Percentiles rank a stretch among this genome's conserved stretches.
phyloP scores from a whole-genome alignment of 2,329 filamentous ascomycete genomes.

The Xylaria sp. region DNA sequence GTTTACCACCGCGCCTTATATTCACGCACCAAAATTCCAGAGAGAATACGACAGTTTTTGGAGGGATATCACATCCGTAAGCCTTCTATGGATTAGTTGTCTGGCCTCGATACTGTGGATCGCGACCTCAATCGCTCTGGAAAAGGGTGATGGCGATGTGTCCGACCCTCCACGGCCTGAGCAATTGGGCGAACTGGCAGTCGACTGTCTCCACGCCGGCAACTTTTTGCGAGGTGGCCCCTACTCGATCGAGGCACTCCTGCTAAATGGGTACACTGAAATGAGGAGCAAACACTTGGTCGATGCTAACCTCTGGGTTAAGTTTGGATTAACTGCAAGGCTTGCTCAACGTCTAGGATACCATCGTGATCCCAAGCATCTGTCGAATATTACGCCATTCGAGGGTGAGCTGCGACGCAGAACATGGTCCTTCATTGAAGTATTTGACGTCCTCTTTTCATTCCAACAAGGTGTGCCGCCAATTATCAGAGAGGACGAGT shows the following conservation, averaged over 20 bases:
- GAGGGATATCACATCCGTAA: slow-evolving; percentile 52
- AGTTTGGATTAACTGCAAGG: slow-evolving; percentile 58
- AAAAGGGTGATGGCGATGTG: slow-evolving; percentile 46
- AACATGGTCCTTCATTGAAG: slow-evolving; percentile 59
- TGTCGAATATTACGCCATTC: slow-evolving; percentile 58
- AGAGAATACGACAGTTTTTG: slow-evolving; percentile 61
- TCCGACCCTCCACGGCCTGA: slow-evolving; percentile 45
- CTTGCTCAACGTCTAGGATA: slow-evolving; percentile 64
- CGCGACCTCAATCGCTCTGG: slow-evolving; percentile 52
- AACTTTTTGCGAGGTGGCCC: slow-evolving; percentile 58
- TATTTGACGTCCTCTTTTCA: slow-evolving; percentile 60
- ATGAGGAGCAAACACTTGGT: slow-evolving; percentile 55
- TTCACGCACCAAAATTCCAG: slow-evolving; percentile 57
- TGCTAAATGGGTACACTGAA: slow-evolving; percentile 58
- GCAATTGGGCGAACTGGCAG: slow-evolving; percentile 52
- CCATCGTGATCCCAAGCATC: slow-evolving; percentile 58
- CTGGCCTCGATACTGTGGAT: slow-evolving; percentile 60
- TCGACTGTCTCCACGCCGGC: slow-evolving; percentile 60
- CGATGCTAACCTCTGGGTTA: slow-evolving; percentile 58
- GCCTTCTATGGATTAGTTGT: slow-evolving; percentile 62
- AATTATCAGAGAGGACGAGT: slow-evolving; percentile 59
- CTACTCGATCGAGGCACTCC: slow-evolving; percentile 60
- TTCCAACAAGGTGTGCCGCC: slow-evolving; percentile 64
- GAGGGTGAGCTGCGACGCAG: slow-evolving; percentile 63
- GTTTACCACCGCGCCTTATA: slow-evolving; percentile 50